Conservation (phyloP, 495 filamentous ascomycete species). For the Daldinia grandis region DNA sequence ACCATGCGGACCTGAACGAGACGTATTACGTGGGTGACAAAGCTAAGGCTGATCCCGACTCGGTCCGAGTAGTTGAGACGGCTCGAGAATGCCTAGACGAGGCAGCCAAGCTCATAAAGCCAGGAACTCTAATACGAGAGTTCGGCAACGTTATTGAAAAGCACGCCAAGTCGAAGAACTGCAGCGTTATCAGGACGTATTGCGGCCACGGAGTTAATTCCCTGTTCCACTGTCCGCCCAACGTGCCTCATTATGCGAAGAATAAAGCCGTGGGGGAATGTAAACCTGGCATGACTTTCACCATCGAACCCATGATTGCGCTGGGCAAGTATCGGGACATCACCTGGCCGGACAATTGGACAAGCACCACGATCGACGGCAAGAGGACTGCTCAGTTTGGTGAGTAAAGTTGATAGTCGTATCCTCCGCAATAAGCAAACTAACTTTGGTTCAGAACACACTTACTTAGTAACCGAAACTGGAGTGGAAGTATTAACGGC, state of each 20-base stretch:
- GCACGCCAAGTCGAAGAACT: constrained; percentile 77
- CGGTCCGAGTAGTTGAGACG: constrained; percentile 85
- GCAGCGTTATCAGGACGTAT: constrained; percentile 88
- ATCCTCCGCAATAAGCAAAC: background rate
- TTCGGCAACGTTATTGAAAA: constrained; percentile 87
- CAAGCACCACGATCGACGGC: constrained; percentile 82
- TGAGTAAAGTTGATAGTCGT: constrained; percentile 42
- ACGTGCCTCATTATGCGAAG: constrained; percentile 87
- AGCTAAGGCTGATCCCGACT: constrained; percentile 75
- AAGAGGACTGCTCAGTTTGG: constrained; percentile 85
- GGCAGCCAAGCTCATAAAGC: constrained; percentile 85
- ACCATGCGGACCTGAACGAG: constrained; percentile 90
- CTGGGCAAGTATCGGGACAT: constrained; percentile 80
- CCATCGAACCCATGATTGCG: constrained; percentile 92
- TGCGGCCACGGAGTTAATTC: constrained; percentile 89
- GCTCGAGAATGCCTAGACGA: constrained; percentile 82
- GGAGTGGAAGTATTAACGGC: constrained; percentile 95
- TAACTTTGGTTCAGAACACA: constrained; percentile 73
- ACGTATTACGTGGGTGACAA: constrained; percentile 90
- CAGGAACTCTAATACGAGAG: constrained; percentile 84
- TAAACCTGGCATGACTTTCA: constrained; percentile 91
- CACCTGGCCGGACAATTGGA: constrained; percentile 94
- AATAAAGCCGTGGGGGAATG: constrained; percentile 90
- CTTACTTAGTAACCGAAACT: constrained; percentile 89
- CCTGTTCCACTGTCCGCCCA: constrained; percentile 84